phyloP scores from a whole-genome alignment of 2,329 filamentous ascomycete genomes.

The Aschersonia sp. region DNA sequence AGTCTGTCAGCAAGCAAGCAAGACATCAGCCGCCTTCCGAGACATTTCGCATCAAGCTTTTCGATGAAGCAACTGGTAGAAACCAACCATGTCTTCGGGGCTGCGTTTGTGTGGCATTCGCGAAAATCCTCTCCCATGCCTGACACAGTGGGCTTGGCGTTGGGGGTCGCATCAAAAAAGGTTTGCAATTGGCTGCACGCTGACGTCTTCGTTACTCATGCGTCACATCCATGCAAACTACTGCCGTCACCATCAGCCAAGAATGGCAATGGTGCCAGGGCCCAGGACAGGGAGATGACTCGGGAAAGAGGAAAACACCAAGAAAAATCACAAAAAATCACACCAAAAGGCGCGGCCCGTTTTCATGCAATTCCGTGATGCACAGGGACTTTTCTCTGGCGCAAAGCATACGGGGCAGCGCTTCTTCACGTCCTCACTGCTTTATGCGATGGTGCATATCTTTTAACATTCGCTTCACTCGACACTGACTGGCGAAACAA shows the following conservation, averaged over 20 bases:
- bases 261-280: background rate
- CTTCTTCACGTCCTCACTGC: no score
- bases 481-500: no score
- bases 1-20: no score
- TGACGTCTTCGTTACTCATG: background rate
- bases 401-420: no score
- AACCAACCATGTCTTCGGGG: no score
- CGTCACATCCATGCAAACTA: conserved; percentile 3
- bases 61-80: no score
- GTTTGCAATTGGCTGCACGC: conserved; percentile 2
- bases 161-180: conserved; percentile 1
- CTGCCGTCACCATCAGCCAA: background rate
- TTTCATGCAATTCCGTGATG: background rate
- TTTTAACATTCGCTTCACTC: no score
- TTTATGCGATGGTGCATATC: no score
- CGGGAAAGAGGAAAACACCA: no score
- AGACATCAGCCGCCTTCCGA: no score
- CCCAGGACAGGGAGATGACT: background rate
- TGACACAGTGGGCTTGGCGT: background rate
- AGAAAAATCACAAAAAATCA: background rate
- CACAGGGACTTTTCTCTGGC: background rate
- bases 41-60: no score
- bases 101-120: no score
- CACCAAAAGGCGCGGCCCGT: background rate
- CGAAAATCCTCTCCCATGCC: background rate